Percentiles rank a stretch among this genome's conserved stretches.
Evolutionary conservation across 2,329 filamentous ascomycete species (phyloP).

Genomic region (Truncatella angustata): DNA sequence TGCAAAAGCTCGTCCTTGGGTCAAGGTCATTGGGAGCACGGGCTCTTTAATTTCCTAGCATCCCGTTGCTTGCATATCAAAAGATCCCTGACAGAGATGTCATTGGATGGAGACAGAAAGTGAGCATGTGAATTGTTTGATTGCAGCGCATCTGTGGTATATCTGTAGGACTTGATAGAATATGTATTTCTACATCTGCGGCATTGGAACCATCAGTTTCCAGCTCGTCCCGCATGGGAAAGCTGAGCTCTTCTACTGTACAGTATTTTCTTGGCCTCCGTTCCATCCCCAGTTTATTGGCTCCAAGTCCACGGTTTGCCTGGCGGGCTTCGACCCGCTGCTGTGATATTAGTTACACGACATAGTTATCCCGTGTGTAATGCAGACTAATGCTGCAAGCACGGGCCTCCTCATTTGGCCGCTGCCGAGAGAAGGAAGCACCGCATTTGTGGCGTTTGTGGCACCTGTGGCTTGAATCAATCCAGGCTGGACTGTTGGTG

Average conservation of each 20-base stretch:
- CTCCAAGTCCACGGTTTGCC: not conserved
- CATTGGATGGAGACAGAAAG: slow-evolving; percentile 1
- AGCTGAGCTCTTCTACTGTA: too few relatives aligned
- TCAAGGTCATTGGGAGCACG: not conserved
- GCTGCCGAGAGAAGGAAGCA: too few relatives aligned
- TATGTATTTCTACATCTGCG: too few relatives aligned
- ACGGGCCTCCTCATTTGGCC: not conserved
- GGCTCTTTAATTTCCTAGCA: slow-evolving; percentile 4
- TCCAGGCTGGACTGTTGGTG: not conserved
- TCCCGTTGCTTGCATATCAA: not conserved
- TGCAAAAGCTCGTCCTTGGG: slow-evolving; percentile 2
- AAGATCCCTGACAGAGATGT: not conserved
- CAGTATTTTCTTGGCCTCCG: too few relatives aligned
- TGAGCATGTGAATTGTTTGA: too few relatives aligned
- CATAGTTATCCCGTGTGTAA: not conserved
- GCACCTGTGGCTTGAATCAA: not conserved
- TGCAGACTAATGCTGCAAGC: not conserved
- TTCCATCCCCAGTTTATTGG: not conserved
- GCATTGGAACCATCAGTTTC: too few relatives aligned
- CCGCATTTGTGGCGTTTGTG: not conserved
- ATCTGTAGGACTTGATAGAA: too few relatives aligned
- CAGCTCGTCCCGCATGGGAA: too few relatives aligned
- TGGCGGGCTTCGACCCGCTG: not conserved
- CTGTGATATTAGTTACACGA: too few relatives aligned
- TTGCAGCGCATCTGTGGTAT: too few relatives aligned